Base-by-base conservation (phyloP, 139 green algal species). In the Coccomyxa sp. region DNA sequence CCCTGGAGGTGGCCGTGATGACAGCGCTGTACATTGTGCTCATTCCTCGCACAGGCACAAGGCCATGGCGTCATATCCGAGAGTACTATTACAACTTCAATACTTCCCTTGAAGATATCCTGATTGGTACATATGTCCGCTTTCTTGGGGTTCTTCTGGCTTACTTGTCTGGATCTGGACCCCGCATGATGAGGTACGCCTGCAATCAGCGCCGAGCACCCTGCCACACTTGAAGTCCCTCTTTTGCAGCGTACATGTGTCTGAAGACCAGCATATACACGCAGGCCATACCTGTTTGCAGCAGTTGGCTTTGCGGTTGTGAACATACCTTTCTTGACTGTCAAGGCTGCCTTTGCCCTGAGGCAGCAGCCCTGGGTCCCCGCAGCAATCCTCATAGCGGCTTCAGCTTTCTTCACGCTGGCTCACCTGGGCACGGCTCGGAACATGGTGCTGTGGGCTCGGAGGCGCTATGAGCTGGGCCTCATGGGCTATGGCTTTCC, bases 391-490 rank as follows among this genome's bases (percentile, higher is more conserved):
- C 72, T 93, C 14, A 78, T 93, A 39, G n/a, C 58, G 27, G 77
- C 88, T 4, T 85, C 82, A 9, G 78, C 80, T 29, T 24, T 77
- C 0, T 92, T 92, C 79, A 86, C 71, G 0, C 36, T 86, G 33
- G 39, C 70, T 40, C 82, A 87, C 38, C 50, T 89, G 55, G 68
- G 84, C 38, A 75, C 80, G 8, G 84, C 84, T 5, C 64, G 77
- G 39, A 77, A 64, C 44, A 85, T 87, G 0, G 86, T 90, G 37
- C 76, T 81, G 2, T 91, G 90, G 89, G 82, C 88, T 0, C 83
- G 87, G 24, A 83, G 82, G 31, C 83, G 89, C 8, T 86, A 85
- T 54, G 81, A 90, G 64, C 82, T 93, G 82, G 92, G 92, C 7
- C 86, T 95, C 12, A 77, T 78, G 18, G 86, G 84, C 3, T 90